Evolutionary conservation across 768 basidiomycete species (phyloP), one percentile per base, ranked within the genome.

Genomic region (Leccinum rimulosum): DNA sequence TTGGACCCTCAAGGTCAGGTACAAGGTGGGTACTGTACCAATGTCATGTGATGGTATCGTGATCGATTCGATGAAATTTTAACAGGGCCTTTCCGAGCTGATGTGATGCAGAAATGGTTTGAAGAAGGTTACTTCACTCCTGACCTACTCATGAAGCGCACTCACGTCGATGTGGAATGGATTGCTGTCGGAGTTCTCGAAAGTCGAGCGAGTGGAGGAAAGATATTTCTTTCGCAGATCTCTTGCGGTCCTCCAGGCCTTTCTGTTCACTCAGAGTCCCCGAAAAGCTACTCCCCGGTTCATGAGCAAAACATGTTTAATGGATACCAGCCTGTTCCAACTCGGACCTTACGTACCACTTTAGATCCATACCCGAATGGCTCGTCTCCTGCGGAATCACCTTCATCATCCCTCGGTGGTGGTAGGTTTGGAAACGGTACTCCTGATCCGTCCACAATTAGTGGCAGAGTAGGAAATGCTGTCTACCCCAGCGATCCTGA

Each of bases 51-150:
- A 31, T 52, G 7, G 35, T 43, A 38, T 45, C 50, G 55, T 48
- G 50, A 54, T 52, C 10, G n/a, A 59, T 52, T 38, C 14, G 11
- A 57, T 60, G 25, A 28, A 17, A 49, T 49, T 0, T 19, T 43
- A 65, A 19, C 62, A 96, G 94, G 95, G 58, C 94, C 95, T 6
- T 98, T 96, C 80, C 82, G 82, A 49, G 93, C 92, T 28, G 85
- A 88, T 61, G 65, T 89, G 56, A 96, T 98, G 95, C 94, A 96
- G 76, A 91, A 91, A 68, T 97, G 95, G 95, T 88, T 86, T 69
- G 86, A 92, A 53, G 90, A 89, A 66, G 90, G 91, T 15, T 98
- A 95, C 74, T 98, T 98, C 68, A 78, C 84, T 9, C 77, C 86
- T 28, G 87, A 92, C 61, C 80, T 98, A 27, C 84, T 91, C 35